Evolutionary conservation across 1,284 basidiomycete genomes (phyloP), one percentile per base, ranked within the genome.

Genomic region (Irpex lacteus): DNA sequence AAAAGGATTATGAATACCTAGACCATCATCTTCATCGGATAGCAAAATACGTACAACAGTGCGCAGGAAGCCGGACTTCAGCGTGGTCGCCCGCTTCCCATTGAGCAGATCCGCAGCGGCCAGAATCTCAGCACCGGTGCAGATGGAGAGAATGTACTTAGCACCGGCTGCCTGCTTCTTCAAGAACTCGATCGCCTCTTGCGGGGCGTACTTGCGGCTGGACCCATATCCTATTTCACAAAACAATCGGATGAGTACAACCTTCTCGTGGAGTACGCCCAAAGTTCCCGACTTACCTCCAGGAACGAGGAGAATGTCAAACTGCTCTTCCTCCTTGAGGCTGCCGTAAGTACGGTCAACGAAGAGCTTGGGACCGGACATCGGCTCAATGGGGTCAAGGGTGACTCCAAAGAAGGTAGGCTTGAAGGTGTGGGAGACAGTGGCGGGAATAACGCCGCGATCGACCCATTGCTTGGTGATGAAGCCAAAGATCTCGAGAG

Each of bases 61-160:
- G 40, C 37, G 13, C 15, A 53, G 66, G 72, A 74, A 82, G 7
- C 63, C 55, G 0, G 63, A 60, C 70, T 83, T 83, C 67, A 82
- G 81, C 19, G 80, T 80, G 3, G 81, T 83, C 13, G 80, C 81
- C 5, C 70, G 71, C 60, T 70, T 73, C 5, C 80, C 79, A 50
- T 81, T 79, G 5, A 83, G 70, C 1, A 81, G 66, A 0, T 80
- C 81, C 1, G 81, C 75, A 1, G 70, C 73, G 1, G 81, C 81
- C 0, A 76, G 75, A 34, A 82, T 44, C 37, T 72, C 68, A 11
- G 80, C 75, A 11, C 82, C 82, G 3, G 78, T 81, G 67, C 82
- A 83, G 1, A 82, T 77, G 2, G 80, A 80, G 60, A 83, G 67
- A 15, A 83, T 65, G 66, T 82, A 81, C 57, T 74, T 73, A 2